Evolutionary conservation across 2,329 filamentous ascomycete species (phyloP), one percentile per base, ranked within the genome.

Genomic region (Aotearoamyces nothofagi): DNA sequence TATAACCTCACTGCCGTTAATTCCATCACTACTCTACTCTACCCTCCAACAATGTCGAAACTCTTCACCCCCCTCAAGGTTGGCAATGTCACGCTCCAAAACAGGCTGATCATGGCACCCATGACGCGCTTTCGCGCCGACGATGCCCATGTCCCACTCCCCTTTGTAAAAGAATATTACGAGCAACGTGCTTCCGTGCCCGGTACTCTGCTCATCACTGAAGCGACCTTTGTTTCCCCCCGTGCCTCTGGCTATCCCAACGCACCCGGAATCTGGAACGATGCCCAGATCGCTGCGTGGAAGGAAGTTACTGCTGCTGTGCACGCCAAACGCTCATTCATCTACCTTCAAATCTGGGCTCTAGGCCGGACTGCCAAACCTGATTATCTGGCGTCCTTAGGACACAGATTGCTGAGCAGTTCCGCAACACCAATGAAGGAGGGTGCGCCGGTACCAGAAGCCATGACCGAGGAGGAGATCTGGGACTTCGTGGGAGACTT

Each of bases 311-410:
- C 66, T 1, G 57, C 63, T 28, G 64, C 60, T 3, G 69, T 76
- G 3, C 71, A 77, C 49, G 55, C 54, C 15, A 69, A 71, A 42
- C 62, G 63, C 14, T 60, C 56, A 14, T 63, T 58, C 40, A 69
- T 75, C 36, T 75, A 60, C 49, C 41, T 61, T 4, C 72, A 77
- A 45, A 51, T 78, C 2, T 76, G 69, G 68, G 62, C 62, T 2
- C 47, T 71, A 0, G 72, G 73, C 4, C 60, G 72, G 7, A 42
- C 49, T 8, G 43, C 46, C 4, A 6, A 26, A 4, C 26, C 34
- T 9, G 17, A 13, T 2, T 10, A 30, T 4, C 17, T 48, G 19
- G 32, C 38, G 13, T 22, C 26, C 8, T 14, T 25, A 15, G 31
- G 31, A 9, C 20, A 33, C 9, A 17, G 17, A 11, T 16, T 30